Evolutionary conservation across 129 eudicot species (phyloP), one percentile per base, ranked within the genome.

Genomic region (Arctium minus): DNA sequence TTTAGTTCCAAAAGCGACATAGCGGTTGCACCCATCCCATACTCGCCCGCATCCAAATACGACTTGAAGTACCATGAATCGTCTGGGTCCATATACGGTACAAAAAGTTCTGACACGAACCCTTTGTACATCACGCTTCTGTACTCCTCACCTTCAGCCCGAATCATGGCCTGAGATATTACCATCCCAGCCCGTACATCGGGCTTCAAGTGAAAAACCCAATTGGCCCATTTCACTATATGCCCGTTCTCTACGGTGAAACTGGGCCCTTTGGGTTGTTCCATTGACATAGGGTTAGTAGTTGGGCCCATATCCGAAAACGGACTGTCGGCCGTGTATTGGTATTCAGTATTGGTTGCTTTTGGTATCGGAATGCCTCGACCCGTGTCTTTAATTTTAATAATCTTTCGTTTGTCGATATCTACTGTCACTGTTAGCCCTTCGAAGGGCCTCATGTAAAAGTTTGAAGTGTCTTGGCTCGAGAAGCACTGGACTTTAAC

Each of bases 371-470:
- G 92, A 40, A 89, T 89, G 83, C 31, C 80, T 72, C 80, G 76
- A 11, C 97, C 90, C 2, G 13, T 84, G 42, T 90, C 97, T 0
- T 75, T 72, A 17, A 92, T 30, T 80, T 92, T 86, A 13, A 90
- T 67, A 13, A 90, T 73, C 65, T 88, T 80, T 35, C 44, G 75
- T 0, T 81, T 80, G 50, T 90, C 93, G 0, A 92, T 17, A 56
- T 92, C 97, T 0, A 91, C 88, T 2, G 85, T 73, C n/a, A 89
- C 42, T 0, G 85, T 85, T 71, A 92, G 82, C 72, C 97, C 97
- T 78, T 90, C 93, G 17, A 92, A 90, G 17, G 94, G 97, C 79
- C 97, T 89, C 97, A 92, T 92, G 86, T 88, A 92, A 82, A 74
- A 91, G 53, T 94, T 94, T 30, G 93, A 80, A 3, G 94, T 91